Conservation (phyloP, 805 yeast genomes). For the Alloascoidea africana region DNA sequence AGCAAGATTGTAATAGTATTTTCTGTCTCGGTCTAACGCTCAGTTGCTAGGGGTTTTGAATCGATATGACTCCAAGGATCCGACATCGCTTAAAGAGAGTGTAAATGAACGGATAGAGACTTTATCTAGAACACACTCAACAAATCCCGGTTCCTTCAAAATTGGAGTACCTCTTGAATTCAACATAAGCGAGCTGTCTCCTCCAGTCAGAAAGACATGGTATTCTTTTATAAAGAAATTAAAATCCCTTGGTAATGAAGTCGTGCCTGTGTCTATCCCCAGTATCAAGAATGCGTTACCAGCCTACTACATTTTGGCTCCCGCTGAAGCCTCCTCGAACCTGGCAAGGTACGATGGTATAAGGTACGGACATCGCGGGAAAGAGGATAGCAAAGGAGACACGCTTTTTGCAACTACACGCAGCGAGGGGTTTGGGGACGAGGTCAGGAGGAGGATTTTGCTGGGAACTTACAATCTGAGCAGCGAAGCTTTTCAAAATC, state of each 20-base stretch:
- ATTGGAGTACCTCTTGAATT: conserved; percentile 72
- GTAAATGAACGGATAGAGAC: conserved; percentile 8
- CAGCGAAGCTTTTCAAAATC: conserved; percentile 56
- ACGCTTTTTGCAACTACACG: conserved; percentile 46
- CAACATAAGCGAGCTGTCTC: conserved; percentile 36
- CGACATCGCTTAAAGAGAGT: conserved; percentile 39
- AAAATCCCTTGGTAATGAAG: conserved; percentile 29
- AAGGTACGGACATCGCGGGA: conserved; percentile 54
- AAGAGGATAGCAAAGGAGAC: conserved; percentile 15
- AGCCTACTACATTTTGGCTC: conserved; percentile 74
- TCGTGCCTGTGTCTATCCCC: conserved; percentile 59
- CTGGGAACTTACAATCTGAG: conserved; percentile 81
- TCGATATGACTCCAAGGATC: conserved; percentile 56
- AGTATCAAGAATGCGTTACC: conserved; percentile 52
- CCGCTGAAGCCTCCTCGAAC: conserved; percentile 92
- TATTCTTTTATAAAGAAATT: conserved; percentile 27
- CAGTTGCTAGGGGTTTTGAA: conserved; percentile 45
- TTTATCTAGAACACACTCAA: conserved; percentile 7
- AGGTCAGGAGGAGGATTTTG: conserved; percentile 69
- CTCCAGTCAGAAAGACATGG: conserved; percentile 33
- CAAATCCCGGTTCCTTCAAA: conserved; percentile 16
- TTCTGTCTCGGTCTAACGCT: not conserved
- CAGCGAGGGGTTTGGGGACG: conserved; percentile 54
- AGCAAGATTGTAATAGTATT: not conserved
- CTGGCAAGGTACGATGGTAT: conserved; percentile 83